These are phyloP conservation scores for Pseudocercospora macadamiae DNA, from an alignment of 2,329 filamentous ascomycete species.

Conservation along the genomic window DNA sequence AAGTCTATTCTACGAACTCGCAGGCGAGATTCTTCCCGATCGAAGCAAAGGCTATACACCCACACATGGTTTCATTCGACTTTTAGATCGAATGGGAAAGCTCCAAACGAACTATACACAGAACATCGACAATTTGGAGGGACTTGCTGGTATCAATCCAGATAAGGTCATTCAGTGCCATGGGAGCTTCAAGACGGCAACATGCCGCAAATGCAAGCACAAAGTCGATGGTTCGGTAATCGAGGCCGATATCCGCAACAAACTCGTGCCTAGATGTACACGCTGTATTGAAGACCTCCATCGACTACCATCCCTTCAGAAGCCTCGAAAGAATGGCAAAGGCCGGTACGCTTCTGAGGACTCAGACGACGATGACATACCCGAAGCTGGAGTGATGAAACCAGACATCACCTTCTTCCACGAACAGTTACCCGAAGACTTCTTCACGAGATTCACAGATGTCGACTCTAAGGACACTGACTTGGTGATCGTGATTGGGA, in stretches of 20 bases:
- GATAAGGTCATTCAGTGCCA: constrained; percentile 81
- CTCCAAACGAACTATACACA: constrained; percentile 97
- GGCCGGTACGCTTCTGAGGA: constrained; percentile 54
- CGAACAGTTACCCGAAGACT: constrained; percentile 81
- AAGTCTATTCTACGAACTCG: constrained; percentile 85
- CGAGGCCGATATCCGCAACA: constrained; percentile 75
- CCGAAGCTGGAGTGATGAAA: constrained; percentile 80
- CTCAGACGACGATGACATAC: constrained; percentile 64
- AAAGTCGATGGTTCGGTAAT: constrained; percentile 75
- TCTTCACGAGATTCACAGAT: constrained; percentile 77
- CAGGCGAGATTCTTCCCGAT: constrained; percentile 84
- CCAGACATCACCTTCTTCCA: constrained; percentile 99
- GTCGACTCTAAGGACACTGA: constrained; percentile 81
- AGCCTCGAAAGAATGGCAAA: constrained; percentile 45
- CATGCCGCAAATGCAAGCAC: constrained; percentile 79
- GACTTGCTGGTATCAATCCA: constrained; percentile 8
- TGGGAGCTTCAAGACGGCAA: constrained; percentile 90
- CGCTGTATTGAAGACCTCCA: constrained; percentile 64
- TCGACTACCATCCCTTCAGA: constrained; percentile 41
- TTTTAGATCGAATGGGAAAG: constrained; percentile 85
- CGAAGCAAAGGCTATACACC: constrained; percentile 76
- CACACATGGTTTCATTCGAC: constrained; percentile 89
- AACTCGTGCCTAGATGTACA: constrained; percentile 76
- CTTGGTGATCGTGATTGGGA: constrained; percentile 93
- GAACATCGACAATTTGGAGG: constrained; percentile 81